Conservation (phyloP, 75 land plant species). For the Pinus albicaulis region DNA sequence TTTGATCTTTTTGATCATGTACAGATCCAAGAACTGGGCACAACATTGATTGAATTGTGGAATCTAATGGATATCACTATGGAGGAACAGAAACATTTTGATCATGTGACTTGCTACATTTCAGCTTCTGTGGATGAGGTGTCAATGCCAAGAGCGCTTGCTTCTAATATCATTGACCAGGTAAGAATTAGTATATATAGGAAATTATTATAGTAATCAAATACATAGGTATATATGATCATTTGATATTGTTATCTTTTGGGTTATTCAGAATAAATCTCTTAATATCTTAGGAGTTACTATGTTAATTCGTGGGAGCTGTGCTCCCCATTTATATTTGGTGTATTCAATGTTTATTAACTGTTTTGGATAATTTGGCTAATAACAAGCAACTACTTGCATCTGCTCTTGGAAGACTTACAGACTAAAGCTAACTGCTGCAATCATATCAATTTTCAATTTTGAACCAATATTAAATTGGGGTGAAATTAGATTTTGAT, state of each 20-base stretch:
- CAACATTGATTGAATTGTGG: slow-evolving; percentile 41
- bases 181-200: slow-evolving; percentile 10
- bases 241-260: no score
- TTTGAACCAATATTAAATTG: not conserved
- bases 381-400: not conserved
- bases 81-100: slow-evolving; percentile 40
- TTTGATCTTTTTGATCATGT: not conserved
- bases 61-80: slow-evolving; percentile 44
- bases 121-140: slow-evolving; percentile 29
- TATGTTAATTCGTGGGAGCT: no score
- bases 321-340: no score
- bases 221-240: no score
- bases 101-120: slow-evolving; percentile 44
- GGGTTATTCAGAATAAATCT: no score
- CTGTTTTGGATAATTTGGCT: no score
- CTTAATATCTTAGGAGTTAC: not conserved
- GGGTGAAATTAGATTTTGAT: not conserved
- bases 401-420: not conserved
- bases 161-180: slow-evolving; percentile 42
- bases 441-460: not conserved
- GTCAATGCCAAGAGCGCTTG: slow-evolving; percentile 29
- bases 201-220: no score
- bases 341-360: no score
- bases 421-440: not conserved
- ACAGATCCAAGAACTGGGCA: slow-evolving; percentile 47